Conservation (phyloP, 2,329 filamentous ascomycete genomes). For the Neurospora sp. region DNA sequence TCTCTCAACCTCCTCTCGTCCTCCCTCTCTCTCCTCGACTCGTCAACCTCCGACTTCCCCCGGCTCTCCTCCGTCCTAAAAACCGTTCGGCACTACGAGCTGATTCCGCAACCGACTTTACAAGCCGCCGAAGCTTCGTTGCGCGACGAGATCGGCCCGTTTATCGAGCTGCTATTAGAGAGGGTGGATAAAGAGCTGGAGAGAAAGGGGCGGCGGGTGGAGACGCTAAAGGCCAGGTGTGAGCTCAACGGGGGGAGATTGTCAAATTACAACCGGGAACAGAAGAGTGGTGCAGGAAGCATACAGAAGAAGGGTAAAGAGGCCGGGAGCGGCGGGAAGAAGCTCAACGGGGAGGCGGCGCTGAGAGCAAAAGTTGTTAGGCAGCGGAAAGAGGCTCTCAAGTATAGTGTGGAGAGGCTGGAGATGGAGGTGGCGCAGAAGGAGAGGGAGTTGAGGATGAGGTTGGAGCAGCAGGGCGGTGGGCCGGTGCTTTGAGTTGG, state of each 20-base stretch:
- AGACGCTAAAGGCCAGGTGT: constrained; percentile 71
- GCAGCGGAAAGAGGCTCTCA: constrained; percentile 75
- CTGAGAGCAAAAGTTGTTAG: constrained; percentile 44
- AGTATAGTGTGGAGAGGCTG: constrained; percentile 77
- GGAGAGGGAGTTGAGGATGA: constrained; percentile 47
- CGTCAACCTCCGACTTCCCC: constrained; percentile 51
- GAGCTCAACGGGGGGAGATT: constrained; percentile 72
- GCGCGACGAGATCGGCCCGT: constrained; percentile 82
- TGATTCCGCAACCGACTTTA: constrained; percentile 77
- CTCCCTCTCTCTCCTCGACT: constrained; percentile 52
- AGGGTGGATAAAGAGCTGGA: constrained; percentile 78
- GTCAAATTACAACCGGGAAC: constrained; percentile 19
- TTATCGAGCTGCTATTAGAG: constrained; percentile 67
- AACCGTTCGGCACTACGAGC: constrained; percentile 72
- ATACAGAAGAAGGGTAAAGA: constrained; percentile 12
- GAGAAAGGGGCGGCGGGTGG: constrained; percentile 73
- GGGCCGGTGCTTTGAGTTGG: background rate
- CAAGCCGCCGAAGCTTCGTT: constrained; percentile 74
- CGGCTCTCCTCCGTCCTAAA: constrained; percentile 46
- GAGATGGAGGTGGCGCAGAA: constrained; percentile 79
- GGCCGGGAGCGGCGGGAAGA: constrained; percentile 14
- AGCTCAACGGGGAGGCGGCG: constrained; percentile 44
- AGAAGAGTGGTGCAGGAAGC: constrained; percentile 16
- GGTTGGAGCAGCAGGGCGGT: constrained; percentile 12
- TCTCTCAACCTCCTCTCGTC: constrained; percentile 8